Percentiles rank a stretch among this genome's conserved stretches.
phyloP scores from a whole-genome alignment of 805 yeast species.

The Candida berthetii region DNA sequence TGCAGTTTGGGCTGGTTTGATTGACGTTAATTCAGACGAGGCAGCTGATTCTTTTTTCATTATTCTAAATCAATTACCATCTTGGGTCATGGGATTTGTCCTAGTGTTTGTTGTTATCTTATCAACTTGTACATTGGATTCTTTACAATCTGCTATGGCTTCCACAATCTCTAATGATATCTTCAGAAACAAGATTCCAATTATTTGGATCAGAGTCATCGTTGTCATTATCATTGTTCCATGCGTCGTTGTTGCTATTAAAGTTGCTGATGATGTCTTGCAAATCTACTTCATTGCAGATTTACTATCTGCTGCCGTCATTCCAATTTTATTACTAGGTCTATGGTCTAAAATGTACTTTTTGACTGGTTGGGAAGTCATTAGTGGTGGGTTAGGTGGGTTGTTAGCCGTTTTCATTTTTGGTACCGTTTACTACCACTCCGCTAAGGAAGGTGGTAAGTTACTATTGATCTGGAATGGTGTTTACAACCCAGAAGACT shows the following conservation, averaged over 20 bases:
- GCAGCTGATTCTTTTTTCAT: conserved; percentile 71
- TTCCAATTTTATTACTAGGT: conserved; percentile 81
- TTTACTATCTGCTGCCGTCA: conserved; percentile 77
- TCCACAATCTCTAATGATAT: conserved; percentile 87
- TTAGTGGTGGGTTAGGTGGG: conserved; percentile 82
- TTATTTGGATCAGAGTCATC: conserved; percentile 59
- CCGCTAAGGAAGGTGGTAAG: conserved; percentile 71
- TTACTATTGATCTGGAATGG: conserved; percentile 76
- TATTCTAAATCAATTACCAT: conserved; percentile 65
- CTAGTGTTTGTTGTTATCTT: conserved; percentile 66
- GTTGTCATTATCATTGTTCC: conserved; percentile 83
- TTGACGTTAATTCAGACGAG: conserved; percentile 35
- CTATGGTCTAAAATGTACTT: conserved; percentile 61
- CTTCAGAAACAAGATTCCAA: conserved; percentile 72
- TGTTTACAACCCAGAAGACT: conserved; percentile 62
- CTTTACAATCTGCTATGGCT: conserved; percentile 82
- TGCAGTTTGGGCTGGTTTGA: conserved; percentile 85
- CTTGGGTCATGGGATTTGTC: conserved; percentile 82
- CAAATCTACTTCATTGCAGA: conserved; percentile 90
- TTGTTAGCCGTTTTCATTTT: conserved; percentile 72
- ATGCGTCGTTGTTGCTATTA: conserved; percentile 74
- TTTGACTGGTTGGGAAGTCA: conserved; percentile 72
- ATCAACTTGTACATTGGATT: conserved; percentile 86
- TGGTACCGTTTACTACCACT: conserved; percentile 73
- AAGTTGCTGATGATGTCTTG: conserved; percentile 75